Base-by-base conservation (phyloP, 768 basidiomycete genomes). In the Phylloporus arenicola region DNA sequence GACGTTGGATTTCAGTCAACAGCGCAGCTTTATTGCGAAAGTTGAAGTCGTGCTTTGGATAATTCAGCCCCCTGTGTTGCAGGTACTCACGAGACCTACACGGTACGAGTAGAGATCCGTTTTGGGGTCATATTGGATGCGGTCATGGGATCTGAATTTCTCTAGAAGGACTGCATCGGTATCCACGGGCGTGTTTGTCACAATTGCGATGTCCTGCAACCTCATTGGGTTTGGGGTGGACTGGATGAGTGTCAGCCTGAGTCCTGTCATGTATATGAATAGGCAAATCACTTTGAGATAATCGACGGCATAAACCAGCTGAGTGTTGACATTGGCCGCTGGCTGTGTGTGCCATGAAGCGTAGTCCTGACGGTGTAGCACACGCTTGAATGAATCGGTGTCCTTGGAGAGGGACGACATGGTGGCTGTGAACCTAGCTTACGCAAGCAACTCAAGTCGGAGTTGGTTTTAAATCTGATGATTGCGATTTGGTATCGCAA, bases 281-380 rank as follows among this genome's bases (percentile, higher is more conserved):
- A 16, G 24, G 31, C 24, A 42, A 57, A 51, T 63, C 60, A 87
- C 88, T 74, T 88, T 93, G 52, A 94, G 78, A 67, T 85, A 78
- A 56, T 83, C 82, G 22, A 94, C 83, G 6, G 86, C 86, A 62
- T 90, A 91, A 3, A 92, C 82, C 27, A 94, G 75, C 66, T 92
- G 90, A 0, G 92, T 94, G 59, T 90, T 90, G 52, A 88, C 75
- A 72, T 94, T 88, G 46, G 70, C 83, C n/a, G 84, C 84, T 14
- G 92, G 89, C 65, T 93, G 91, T 12, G 91, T 89, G 58, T 88
- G 87, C 87, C 87, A 89, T 54, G 88, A 87, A 1, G 78, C 68
- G 52, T 77, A 84, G 61, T 88, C 81, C 64, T 85, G 84, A 48
- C 82, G 69, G 13, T 82, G 75, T 24, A 88, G 68, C 11, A 75